Evolutionary conservation across 2,329 filamentous ascomycete genomes (phyloP), one percentile per base, ranked within the genome.

Genomic region (Pestalotiopsis sp.): DNA sequence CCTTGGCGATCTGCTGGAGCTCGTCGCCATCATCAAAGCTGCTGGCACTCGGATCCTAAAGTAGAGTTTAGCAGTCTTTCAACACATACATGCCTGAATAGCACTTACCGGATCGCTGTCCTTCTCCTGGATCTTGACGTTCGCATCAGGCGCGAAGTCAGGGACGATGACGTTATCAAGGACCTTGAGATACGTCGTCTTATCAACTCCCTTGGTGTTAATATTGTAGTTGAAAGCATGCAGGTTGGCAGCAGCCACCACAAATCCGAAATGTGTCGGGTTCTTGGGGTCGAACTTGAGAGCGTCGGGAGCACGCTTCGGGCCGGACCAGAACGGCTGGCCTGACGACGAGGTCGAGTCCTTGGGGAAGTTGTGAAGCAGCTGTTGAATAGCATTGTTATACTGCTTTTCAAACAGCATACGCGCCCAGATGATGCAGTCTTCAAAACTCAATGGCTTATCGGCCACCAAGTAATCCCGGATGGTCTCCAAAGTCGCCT

Each of bases 181-280:
- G 41, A 97, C 92, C 73, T 92, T 91, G 61, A 90, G 77, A 78
- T 97, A 97, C 72, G 94, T 89, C 9, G 87, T 85, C 78, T 90
- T 91, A 70, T 90, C 89, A 67, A 89, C 85, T 61, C 88, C 90
- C 70, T 93, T 93, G n/a, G 92, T 90, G 77, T 97, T 95, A 81
- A 99, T 98, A 70, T 93, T 92, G 82, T 97, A 99, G 85, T 99
- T 99, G 88, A 96, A 99, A 0, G 95, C 96, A 76, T 98, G 96
- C 31, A 99, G 87, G 78, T 97, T 96, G 45, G 96, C 94, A 7
- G 90, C 96, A 20, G 96, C 91, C 71, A 97, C 89, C 67, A 99
- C 86, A 78, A 98, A 99, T 49, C 89, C 90, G 77, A 95, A 91
- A 82, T 99, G 96, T 25, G 94, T 96, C 12, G 91, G 86, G 81